Evolutionary conservation across 164 flowering plant genomes (phyloP), one percentile per base, ranked within the genome.

Genomic region (Brasenia schreberi): DNA sequence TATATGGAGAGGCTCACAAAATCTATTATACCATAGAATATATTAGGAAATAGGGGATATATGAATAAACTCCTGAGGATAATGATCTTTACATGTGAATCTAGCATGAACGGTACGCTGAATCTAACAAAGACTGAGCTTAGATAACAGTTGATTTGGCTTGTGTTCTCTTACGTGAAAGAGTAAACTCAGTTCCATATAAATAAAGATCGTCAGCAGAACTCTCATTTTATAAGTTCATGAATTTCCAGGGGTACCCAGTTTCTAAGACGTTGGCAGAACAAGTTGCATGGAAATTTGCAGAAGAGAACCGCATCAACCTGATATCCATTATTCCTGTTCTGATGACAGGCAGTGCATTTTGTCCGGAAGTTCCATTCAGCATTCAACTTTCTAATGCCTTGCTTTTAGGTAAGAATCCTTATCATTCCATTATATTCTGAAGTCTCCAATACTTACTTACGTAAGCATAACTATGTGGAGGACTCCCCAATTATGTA

Each of bases 231-330:
- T 45, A 23, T 12, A 45, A 7, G 53, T 45, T 45, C 7, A 45
- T 45, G 53, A 45, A 45, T 45, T 45, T 7, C 7, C 83, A 90
- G 96, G 90, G 88, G 10, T 90, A 90, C 62, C 83, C 83, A 64
- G 61, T 43, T 19, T 67, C 69, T 0, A 67, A 67, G 23, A 18
- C 63, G 59, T 44, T 67, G 7, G 69, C 69, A 67, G 69, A 67
- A 61, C 58, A 67, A 61, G 69, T 63, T 33, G 69, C 69, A 59
- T 67, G 69, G 85, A 78, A 81, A 63, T 85, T 79, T 19, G 92
- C 97, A 0, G 61, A 81, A 67, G 92, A 90, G 65, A 84, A 88
- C 66, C 72, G 83, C 14, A 74, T 90, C 11, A 85, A 90, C 70
- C 82, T 90, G 16, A 59, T 88, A 53, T 78, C 88, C 12, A 76